Base-by-base conservation (phyloP, 768 basidiomycete genomes). In the Pulveroboletus sp. region DNA sequence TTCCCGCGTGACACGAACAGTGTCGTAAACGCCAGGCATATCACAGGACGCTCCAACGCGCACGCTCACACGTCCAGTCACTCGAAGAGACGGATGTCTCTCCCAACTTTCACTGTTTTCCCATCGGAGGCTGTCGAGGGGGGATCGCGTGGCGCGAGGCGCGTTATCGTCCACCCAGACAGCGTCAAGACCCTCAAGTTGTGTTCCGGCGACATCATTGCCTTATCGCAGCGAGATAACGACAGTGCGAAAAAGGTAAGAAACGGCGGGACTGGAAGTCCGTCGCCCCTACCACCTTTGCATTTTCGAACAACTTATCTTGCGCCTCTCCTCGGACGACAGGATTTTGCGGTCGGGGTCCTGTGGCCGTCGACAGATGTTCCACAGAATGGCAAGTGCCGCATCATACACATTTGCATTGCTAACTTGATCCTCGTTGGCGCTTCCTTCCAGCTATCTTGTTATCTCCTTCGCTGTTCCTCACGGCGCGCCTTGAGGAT, bases 301-400 rank as follows among this genome's bases (percentile, higher is more conserved):
- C 49, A 35, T 47, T 39, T 50, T 51, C 45, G 17, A 54, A 26
- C n/a, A 55, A 48, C 43, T 58, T 35, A 58, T 57, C 58, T 54
- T 49, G 21, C 21, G 21, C 21, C 27, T 28, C 5, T 43, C 43
- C 54, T 33, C 38, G 18, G 43, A 40, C 57, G 55, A 54, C 60
- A 86, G 84, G 67, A 73, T 39, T 83, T 83, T 64, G 79, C 83
- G 11, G 71, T 89, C 46, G 89, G 89, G 6, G 69, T 82, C 40
- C 76, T 79, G 57, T 91, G 89, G 89, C 87, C 88, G n/a, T 85
- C 83, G 35, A 59, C 76, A 39, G 84, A 86, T 8, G 47, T 83
- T 47, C 62, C 80, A 26, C 74, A 73, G 45, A 77, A 81, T 52
- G 71, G 89, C 86, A 65, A 60, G 82, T 74, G 52, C 47, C 47